Evolutionary conservation across 139 green algal genomes (phyloP), one percentile per base, ranked within the genome.

Genomic region (Picochlorum sp.): DNA sequence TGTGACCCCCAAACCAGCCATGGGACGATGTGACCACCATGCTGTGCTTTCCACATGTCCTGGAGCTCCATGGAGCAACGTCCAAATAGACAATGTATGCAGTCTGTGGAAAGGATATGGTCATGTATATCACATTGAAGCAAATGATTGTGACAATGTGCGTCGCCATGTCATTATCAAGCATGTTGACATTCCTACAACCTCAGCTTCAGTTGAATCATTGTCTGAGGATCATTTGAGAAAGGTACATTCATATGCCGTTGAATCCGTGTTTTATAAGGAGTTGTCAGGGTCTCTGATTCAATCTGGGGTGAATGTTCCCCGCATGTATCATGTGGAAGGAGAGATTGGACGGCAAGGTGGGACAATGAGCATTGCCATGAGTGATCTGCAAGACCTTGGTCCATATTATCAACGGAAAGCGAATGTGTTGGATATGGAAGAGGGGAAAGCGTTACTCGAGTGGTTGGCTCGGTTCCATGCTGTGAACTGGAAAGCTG

Each of bases 181-280:
- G 47, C 47, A 54, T 20, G 47, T 54, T 26, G 18, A 54, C 47
- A 54, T 54, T 54, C 47, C 47, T 54, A 21, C 18, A 21, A 41
- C 34, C 47, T 26, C 18, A 54, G 1, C 9, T 41, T 41, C 34
- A 41, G 47, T 26, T 21, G 47, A 54, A 54, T 20, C 16, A 21
- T 54, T 54, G 11, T 20, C 18, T 26, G 47, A 54, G 47, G 47
- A 54, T 21, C 56, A 62, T 45, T 0, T 54, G 30, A n/a, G 56
- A n/a, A 62, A 62, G n/a, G 30, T 62, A 20, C 56, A 28, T 14
- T 62, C 56, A 45, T 62, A 62, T 20, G 18, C 16, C 18, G 56
- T 62, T 62, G 56, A 62, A 62, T 44, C 56, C 3, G 56, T 45
- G n/a, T 62, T 62, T 45, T 62, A 62, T 62, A 45, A 28, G 31